These are phyloP conservation scores for Dactylella cylindrospora DNA, from an alignment of 2,329 filamentous ascomycete genomes.

Conservation along the genomic window DNA sequence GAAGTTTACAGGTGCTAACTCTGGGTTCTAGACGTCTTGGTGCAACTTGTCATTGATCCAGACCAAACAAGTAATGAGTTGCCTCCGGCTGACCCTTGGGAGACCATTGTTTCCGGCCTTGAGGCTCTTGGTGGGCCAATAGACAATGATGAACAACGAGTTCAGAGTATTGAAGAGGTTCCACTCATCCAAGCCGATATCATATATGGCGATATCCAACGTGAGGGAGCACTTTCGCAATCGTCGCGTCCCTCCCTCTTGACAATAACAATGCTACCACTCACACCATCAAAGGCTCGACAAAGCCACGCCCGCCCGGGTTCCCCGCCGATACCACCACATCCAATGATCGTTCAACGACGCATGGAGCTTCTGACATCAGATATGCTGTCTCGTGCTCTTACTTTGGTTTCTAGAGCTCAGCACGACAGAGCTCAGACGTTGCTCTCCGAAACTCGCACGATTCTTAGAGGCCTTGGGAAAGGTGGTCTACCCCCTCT, in stretches of 20 bases:
- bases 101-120: slow-evolving; percentile 90
- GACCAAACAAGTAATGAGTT: slow-evolving; percentile 81
- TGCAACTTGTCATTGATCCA: slow-evolving; percentile 87
- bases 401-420: slow-evolving; percentile 85
- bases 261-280: slow-evolving; percentile 91
- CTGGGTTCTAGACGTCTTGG: slow-evolving; percentile 71
- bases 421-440: slow-evolving; percentile 94
- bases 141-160: slow-evolving; percentile 81
- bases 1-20: slow-evolving; percentile 38
- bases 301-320: slow-evolving; percentile 58
- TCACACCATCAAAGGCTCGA: slow-evolving; percentile 61
- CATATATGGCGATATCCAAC: slow-evolving; percentile 86
- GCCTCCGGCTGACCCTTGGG: slow-evolving; percentile 91
- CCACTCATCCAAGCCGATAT: slow-evolving; percentile 94
- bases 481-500: slow-evolving; percentile 93
- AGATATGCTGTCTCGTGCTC: slow-evolving; percentile 90
- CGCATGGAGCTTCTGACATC: slow-evolving; percentile 97
- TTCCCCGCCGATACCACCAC: slow-evolving; percentile 85
- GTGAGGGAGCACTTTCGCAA: slow-evolving; percentile 82
- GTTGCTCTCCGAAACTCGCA: slow-evolving; percentile 86
- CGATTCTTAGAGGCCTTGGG: slow-evolving; percentile 90
- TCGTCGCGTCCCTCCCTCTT: slow-evolving; percentile 85
- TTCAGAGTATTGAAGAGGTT: slow-evolving; percentile 86
- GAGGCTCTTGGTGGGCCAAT: slow-evolving; percentile 87
- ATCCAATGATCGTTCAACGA: slow-evolving; percentile 90